Evolutionary conservation across 345 rosid genomes (phyloP).

Genomic region (Adansonia digitata): DNA sequence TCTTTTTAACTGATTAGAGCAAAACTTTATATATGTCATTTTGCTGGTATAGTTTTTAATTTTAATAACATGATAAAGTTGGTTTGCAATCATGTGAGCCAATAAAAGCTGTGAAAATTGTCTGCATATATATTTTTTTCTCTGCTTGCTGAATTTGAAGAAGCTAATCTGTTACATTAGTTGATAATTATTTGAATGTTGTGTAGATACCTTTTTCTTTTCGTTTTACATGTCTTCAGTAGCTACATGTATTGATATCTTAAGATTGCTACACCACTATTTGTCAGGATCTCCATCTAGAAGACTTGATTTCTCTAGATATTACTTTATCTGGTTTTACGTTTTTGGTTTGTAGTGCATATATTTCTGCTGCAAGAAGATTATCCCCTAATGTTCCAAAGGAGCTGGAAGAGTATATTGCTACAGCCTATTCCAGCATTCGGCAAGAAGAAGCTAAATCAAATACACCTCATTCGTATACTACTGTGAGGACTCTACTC

Average conservation of each 20-base stretch:
- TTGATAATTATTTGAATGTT: not conserved
- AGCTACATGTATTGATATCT: conserved; percentile 2
- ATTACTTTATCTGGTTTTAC: conserved; percentile 4
- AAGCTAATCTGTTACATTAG: not conserved
- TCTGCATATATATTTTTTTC: not conserved
- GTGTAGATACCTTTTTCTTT: not conserved
- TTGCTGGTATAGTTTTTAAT: not conserved
- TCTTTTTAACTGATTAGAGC: not conserved
- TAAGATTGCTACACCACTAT: not conserved
- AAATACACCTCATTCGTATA: conserved; percentile 84
- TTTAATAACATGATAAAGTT: not conserved
- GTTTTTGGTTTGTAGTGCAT: conserved; percentile 52
- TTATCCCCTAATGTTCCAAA: conserved; percentile 72
- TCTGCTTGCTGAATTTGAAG: not conserved
- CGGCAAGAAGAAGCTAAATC: conserved; percentile 96
- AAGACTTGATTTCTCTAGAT: conserved; percentile 14
- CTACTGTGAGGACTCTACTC: conserved; percentile 88
- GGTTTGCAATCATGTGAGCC: conserved; percentile 2
- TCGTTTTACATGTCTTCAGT: not conserved
- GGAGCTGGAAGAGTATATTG: conserved; percentile 89
- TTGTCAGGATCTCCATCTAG: not conserved
- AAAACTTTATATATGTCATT: not conserved
- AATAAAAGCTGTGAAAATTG: not conserved
- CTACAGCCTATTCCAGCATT: conserved; percentile 85
- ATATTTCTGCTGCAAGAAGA: conserved; percentile 92